Evolutionary conservation across 2,329 filamentous ascomycete genomes (phyloP).

Genomic region (Alternaria arbusti): DNA sequence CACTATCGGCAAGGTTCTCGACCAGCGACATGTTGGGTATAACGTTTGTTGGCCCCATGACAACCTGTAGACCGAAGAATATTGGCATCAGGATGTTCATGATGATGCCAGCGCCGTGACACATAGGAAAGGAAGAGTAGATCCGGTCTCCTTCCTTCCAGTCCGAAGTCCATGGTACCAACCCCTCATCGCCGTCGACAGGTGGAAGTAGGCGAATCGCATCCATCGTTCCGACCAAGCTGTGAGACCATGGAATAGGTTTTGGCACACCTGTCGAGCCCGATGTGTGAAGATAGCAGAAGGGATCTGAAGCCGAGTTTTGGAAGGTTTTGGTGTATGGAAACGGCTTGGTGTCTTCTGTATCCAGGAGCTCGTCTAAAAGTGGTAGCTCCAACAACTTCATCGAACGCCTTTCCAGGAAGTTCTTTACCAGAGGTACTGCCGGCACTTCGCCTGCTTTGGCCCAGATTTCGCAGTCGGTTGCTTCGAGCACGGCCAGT

Average conservation of each 20-base stretch:
- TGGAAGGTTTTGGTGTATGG: constrained; percentile 27
- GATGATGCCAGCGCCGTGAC: constrained; percentile 49
- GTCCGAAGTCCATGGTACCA: constrained; percentile 27
- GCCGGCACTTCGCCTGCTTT: constrained; percentile 8
- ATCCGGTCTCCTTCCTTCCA: constrained; percentile 30
- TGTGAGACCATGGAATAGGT: constrained; percentile 44
- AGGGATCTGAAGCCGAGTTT: constrained; percentile 28
- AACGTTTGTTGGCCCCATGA: constrained; percentile 46
- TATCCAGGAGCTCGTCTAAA: constrained; percentile 20
- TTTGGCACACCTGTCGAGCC: constrained; percentile 48
- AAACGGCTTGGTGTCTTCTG: constrained; percentile 9
- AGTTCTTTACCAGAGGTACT: constrained; percentile 14
- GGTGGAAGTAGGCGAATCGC: constrained; percentile 45
- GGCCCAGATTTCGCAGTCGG: constrained; percentile 25
- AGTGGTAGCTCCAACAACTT: constrained; percentile 20
- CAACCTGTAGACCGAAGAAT: constrained; percentile 45
- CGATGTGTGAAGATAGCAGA: constrained; percentile 44
- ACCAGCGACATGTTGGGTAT: constrained; percentile 49
- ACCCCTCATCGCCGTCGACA: constrained; percentile 32
- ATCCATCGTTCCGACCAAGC: constrained; percentile 46
- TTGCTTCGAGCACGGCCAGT: constrained; percentile 25
- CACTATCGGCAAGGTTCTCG: constrained; percentile 41
- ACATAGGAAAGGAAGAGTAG: constrained; percentile 48
- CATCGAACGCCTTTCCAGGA: constrained; percentile 16
- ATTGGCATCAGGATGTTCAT: constrained; percentile 52